Base-by-base conservation (phyloP, 306 rosid species). In the Fagus sylvatica region DNA sequence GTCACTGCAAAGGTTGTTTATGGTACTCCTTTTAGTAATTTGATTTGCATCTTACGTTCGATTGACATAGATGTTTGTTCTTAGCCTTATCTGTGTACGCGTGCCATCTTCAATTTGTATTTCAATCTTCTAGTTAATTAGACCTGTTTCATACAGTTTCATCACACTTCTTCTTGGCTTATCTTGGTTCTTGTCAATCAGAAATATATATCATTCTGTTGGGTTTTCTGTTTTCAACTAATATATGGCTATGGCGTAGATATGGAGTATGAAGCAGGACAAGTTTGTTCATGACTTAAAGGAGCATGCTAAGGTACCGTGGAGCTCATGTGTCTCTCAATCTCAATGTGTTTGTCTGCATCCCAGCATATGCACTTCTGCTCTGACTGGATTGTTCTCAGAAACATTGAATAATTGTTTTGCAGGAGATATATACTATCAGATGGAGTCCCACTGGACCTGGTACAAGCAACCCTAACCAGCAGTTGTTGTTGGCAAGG, bases 401-500 rank as follows among this genome's bases (percentile, higher is more conserved):
- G 71, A 43, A 60, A 60, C 72, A 53, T 53, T 73, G 64, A 28
- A 30, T 61, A 67, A 51, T 69, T 81, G 43, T 66, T 79, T 80
- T 82, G 69, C 87, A 94, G 98, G 98, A 91, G 84, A 90, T 94
- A 79, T 94, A 94, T 85, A 90, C 98, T 12, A 85, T 94, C 87
- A 88, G 94, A 84, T 94, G 98, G 98, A 94, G 98, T 79, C 98
- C 98, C 36, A 94, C 96, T 42, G 97, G 98, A 70, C 87, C 94
- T 0, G 88, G 93, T 72, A 90, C 98, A 76, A 90, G 62, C 85
- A 92, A 95, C 69, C 92, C 97, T 8, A 91, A 88, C 81, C 87
- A 86, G 60, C 91, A 91, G 79, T 88, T 92, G 82, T 78, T 95
- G 81, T 86, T 95, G 77, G 98, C 98, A 46, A 95, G 98, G 98